Conservation (phyloP, 257 asterid genomes). For the Leonotis leonurus region DNA sequence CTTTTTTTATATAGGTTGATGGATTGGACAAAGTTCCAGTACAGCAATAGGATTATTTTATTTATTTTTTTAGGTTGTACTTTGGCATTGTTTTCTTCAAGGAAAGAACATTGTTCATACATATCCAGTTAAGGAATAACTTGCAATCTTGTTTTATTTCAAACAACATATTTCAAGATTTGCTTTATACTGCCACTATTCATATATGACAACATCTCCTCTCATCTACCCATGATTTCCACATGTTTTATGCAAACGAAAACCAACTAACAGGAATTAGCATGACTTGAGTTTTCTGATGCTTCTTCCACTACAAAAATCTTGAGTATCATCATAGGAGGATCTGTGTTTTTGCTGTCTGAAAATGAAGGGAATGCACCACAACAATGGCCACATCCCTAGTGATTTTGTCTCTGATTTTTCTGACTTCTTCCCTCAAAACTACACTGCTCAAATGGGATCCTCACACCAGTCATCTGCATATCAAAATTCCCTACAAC, state of each 20-base stretch:
- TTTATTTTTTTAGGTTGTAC: not conserved
- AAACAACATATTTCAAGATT: slow-evolving; percentile 31
- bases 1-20: slow-evolving; percentile 4
- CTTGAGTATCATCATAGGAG: slow-evolving; percentile 3
- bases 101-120: slow-evolving; percentile 31
- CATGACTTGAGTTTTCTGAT: not conserved
- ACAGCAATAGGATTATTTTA: slow-evolving; percentile 6
- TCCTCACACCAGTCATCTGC: slow-evolving; percentile 20
- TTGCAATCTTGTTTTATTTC: slow-evolving; percentile 20
- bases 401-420: slow-evolving; percentile 27
- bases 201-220: not conserved
- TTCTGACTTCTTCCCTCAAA: slow-evolving; percentile 22
- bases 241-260: slow-evolving; percentile 12
- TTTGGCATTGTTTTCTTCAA: slow-evolving; percentile 55
- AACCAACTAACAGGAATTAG: slow-evolving; percentile 16
- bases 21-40: slow-evolving; percentile 26
- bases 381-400: slow-evolving; percentile 25
- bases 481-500: not conserved
- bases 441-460: slow-evolving; percentile 6
- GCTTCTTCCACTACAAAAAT: slow-evolving; percentile 1
- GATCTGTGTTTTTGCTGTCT: not conserved
- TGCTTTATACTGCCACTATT: slow-evolving; percentile 17
- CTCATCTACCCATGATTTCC: not conserved
- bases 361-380: slow-evolving; percentile 40
- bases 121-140: slow-evolving; percentile 52